phyloP scores from a whole-genome alignment of 257 asterid species.

The Solanum pimpinellifolium region DNA sequence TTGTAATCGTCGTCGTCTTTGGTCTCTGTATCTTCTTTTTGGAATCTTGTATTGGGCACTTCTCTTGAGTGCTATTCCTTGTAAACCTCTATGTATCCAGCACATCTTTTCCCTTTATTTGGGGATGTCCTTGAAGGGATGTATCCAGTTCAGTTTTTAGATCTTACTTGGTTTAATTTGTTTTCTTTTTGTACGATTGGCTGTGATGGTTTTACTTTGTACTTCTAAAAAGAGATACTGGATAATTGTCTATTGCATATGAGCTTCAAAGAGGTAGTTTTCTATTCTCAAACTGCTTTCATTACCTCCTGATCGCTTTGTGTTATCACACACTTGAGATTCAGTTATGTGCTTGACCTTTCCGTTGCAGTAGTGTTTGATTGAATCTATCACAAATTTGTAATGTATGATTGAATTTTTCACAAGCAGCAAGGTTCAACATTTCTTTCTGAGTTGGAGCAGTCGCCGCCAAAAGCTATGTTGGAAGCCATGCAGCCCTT shows the following conservation, averaged over 20 bases:
- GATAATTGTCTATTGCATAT: neutral
- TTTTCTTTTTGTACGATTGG: neutral
- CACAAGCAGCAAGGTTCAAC: slow-evolving; percentile 79
- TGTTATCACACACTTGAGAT: neutral
- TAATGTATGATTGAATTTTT: neutral
- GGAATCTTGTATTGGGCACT: neutral
- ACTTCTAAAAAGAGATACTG: neutral
- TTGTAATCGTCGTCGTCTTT: neutral
- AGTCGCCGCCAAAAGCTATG: slow-evolving; percentile 65
- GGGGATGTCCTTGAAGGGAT: neutral
- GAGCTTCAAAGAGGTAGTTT: neutral
- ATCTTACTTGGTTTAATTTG: neutral
- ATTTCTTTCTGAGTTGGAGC: slow-evolving; percentile 81
- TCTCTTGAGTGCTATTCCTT: neutral
- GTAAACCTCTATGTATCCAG: neutral
- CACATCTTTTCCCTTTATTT: neutral
- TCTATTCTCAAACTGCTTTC: neutral
- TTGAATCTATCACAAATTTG: neutral
- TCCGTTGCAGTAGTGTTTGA: neutral
- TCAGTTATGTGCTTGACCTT: neutral
- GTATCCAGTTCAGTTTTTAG: neutral
- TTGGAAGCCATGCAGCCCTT: slow-evolving; percentile 82
- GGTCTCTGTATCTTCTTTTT: neutral
- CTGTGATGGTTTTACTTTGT: neutral
- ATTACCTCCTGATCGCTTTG: neutral